Evolutionary conservation across 164 flowering plant species (phyloP).

Genomic region (Paratinospora sagittata): DNA sequence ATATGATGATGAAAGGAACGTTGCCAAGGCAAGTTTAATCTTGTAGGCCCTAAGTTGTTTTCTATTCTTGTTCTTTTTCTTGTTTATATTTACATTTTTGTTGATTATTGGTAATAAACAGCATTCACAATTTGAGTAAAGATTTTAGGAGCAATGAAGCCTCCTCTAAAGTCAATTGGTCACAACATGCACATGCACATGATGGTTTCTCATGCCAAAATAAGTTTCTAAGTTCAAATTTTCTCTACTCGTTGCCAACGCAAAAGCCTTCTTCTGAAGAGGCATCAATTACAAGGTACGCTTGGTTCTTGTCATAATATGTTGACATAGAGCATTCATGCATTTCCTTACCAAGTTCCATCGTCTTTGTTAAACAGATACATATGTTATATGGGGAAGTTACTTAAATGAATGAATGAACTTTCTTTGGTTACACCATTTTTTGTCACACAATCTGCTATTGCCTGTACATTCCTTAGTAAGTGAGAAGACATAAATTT

Average conservation of each 20-base stretch:
- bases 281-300: constrained; percentile 31
- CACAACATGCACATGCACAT: constrained; percentile 50
- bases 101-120: not conserved
- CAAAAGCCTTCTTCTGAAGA: constrained; percentile 46
- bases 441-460: not conserved
- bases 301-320: not conserved
- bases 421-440: not conserved
- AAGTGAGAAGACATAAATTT: no score
- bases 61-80: not conserved
- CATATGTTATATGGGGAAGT: not conserved
- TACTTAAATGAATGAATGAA: not conserved
- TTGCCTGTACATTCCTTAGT: not conserved
- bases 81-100: not conserved
- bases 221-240: constrained; percentile 56
- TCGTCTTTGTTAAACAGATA: not conserved
- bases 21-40: not conserved
- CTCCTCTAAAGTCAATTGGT: constrained; percentile 55
- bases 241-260: constrained; percentile 53
- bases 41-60: not conserved
- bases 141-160: constrained; percentile 13
- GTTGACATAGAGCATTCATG: not conserved
- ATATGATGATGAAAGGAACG: not conserved
- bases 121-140: not conserved
- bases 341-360: not conserved
- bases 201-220: constrained; percentile 40